Evolutionary conservation across 75 land plant species (phyloP), one percentile per base, ranked within the genome.

Genomic region (Picea glauca): DNA sequence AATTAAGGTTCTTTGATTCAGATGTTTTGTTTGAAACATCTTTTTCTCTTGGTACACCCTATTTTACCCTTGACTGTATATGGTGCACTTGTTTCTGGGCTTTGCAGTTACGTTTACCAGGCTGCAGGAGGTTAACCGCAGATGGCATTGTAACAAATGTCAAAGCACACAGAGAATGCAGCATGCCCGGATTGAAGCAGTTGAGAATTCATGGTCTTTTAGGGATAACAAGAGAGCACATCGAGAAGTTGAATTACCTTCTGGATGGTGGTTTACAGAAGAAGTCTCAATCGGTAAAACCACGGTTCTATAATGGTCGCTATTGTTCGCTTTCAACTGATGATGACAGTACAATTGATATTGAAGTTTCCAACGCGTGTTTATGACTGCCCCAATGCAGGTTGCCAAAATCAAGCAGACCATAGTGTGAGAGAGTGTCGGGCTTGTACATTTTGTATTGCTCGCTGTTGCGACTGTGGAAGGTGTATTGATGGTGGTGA

Each of bases 391-490:
- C 87, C 93, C 3, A 67, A 78, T 3, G 87, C 81, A 21, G 77
- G 81, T 46, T 92, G 95, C 81, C 85, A 85, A 23, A 40, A 40
- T 40, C 1, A 40, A 40, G 4, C 43, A 40, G 43, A 40, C 43
- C 43, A 40, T 40, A 40, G 4, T 4, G 46, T 60, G 40, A 72
- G 83, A 58, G 78, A 30, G 30, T 94, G 98, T 79, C 82, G 90
- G 75, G 98, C 86, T 1, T 95, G 98, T 76, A 86, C 81, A 35
- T 50, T 86, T n/a, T 95, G 98, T 78, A 88, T 93, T 57, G 58
- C 86, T 32, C 87, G 98, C 21, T 95, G 98, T 72, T 78, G 67
- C 23, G 83, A 81, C 58, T 95, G 98, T 84, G 98, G 98, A 9
- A 81, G 78, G 50, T 95, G 98, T 64, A 81, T 93, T 8, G 80